Percentiles rank a stretch among this genome's conserved stretches.
Evolutionary conservation across 768 basidiomycete genomes (phyloP).

Genomic region (Obba rivulosa): DNA sequence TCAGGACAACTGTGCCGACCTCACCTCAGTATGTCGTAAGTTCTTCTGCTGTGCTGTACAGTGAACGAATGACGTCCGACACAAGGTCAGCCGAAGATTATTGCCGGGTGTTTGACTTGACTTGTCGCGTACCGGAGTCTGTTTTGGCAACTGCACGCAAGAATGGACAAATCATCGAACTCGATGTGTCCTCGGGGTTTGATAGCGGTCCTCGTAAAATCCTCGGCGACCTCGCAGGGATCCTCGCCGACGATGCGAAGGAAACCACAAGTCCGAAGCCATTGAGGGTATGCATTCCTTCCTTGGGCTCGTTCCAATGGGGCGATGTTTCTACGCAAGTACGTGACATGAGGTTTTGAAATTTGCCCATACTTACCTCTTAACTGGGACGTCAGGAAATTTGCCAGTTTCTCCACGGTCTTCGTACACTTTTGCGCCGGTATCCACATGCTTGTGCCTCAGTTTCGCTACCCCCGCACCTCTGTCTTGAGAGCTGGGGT

Average conservation of each 20-base stretch:
- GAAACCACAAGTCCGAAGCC: conserved; percentile 19
- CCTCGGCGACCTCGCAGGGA: conserved; percentile 6
- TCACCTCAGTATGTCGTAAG: conserved; percentile 47
- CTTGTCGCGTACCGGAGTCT: conserved; percentile 49
- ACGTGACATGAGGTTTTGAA: conserved; percentile 14
- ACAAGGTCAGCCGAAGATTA: conserved; percentile 52
- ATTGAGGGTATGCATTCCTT: conserved; percentile 57
- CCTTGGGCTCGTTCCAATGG: conserved; percentile 64
- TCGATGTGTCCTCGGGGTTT: conserved; percentile 14
- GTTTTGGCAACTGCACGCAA: conserved; percentile 40
- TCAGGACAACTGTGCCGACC: conserved; percentile 73
- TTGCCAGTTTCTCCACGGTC: conserved; percentile 62
- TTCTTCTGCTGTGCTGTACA: conserved; percentile 10
- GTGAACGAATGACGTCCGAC: conserved; percentile 4
- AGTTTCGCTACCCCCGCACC: conserved; percentile 58
- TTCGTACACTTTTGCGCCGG: conserved; percentile 56
- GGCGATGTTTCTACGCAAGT: conserved; percentile 58
- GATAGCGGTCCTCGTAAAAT: conserved; percentile 1
- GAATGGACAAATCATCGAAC: conserved; percentile 33
- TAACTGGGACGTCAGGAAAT: conserved; percentile 45
- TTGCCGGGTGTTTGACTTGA: conserved; percentile 71
- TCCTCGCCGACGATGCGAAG: conserved; percentile 5
- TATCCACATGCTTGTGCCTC: conserved; percentile 61
- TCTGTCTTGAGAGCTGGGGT: conserved; percentile 54
- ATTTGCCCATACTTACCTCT: background rate